Evolutionary conservation across 1,139 yeast species (phyloP), one percentile per base, ranked within the genome.

Genomic region (Saccharomyces hybrid): DNA sequence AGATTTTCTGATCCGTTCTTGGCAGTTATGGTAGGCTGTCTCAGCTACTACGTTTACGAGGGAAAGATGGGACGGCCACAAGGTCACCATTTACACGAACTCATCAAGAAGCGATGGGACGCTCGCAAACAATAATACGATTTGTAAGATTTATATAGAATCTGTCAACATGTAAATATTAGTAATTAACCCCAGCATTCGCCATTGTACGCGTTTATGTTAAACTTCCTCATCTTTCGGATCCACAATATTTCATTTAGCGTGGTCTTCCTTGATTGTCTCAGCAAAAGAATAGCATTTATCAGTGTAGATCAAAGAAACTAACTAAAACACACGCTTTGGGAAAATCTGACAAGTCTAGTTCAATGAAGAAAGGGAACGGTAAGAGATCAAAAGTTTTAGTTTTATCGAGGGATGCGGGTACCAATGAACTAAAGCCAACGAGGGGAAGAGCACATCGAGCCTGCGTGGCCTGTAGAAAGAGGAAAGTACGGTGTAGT

Each of bases 401-500:
- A 28, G 66, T 65, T 5, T 52, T 65, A 16, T 61, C 68, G 9
- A 56, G 62, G 9, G 67, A 65, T 49, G 54, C 57, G n/a, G 55
- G 55, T 16, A 65, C 68, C 1, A 64, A 64, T 25, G 57, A 59
- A 32, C 57, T 59, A 26, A 59, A 49, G 25, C 60, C 65, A 2
- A 86, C 85, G 67, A 75, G 93, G 49, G 75, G 86, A 58, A 73
- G 96, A 54, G 96, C 88, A 29, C 81, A 93, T 0, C 74, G 93
- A 53, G 96, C 96, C 2, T 89, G 97, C 69, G 93, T 86, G 64
- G 83, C 83, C 56, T 89, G 95, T 69, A 73, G 85, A 64, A 75
- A 81, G 69, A 84, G 87, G 68, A 89, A 89, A 70, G 91, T 88
- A 62, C 86, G 86, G 66, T 89, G 97, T 71, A 95, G 88, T 60